Percentiles rank a stretch among this genome's conserved stretches.
Evolutionary conservation across 176 grass and related monocot genomes (phyloP).

Genomic region (Carex scoparia): DNA sequence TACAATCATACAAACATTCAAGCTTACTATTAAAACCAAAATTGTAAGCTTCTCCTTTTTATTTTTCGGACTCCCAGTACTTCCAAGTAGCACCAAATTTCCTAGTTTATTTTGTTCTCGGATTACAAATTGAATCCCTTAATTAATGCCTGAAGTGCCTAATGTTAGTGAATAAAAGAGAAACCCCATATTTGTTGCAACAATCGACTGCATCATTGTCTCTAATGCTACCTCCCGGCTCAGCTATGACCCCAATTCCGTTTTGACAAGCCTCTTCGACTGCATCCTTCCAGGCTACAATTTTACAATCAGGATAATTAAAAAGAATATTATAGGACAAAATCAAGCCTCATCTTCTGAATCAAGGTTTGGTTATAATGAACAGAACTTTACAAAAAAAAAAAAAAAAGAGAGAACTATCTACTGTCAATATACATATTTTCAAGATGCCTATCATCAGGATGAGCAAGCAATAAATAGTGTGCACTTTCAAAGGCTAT

Average conservation of each 20-base stretch:
- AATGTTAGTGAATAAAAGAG: conserved; percentile 76
- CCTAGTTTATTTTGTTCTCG: background rate
- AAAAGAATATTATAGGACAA: background rate
- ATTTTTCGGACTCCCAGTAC: background rate
- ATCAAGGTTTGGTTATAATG: background rate
- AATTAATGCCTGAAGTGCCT: conserved; percentile 84
- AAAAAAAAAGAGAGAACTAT: background rate
- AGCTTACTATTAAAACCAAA: conserved; percentile 22
- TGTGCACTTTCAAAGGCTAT: background rate
- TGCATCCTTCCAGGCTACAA: conserved; percentile 89
- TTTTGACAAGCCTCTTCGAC: conserved; percentile 87
- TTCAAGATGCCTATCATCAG: background rate
- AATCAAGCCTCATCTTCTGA: background rate
- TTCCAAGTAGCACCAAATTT: background rate
- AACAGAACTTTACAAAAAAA: background rate
- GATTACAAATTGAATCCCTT: background rate
- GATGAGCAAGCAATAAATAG: background rate
- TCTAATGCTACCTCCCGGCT: conserved; percentile 75
- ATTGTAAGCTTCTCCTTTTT: conserved; percentile 5
- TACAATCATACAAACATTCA: background rate
- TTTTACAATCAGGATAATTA: background rate
- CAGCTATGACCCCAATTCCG: conserved; percentile 49
- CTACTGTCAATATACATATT: background rate
- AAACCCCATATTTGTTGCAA: conserved; percentile 84
- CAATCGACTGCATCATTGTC: conserved; percentile 78